These are phyloP conservation scores for Epithele typhae DNA, from an alignment of 768 basidiomycete genomes.

Conservation along the genomic window DNA sequence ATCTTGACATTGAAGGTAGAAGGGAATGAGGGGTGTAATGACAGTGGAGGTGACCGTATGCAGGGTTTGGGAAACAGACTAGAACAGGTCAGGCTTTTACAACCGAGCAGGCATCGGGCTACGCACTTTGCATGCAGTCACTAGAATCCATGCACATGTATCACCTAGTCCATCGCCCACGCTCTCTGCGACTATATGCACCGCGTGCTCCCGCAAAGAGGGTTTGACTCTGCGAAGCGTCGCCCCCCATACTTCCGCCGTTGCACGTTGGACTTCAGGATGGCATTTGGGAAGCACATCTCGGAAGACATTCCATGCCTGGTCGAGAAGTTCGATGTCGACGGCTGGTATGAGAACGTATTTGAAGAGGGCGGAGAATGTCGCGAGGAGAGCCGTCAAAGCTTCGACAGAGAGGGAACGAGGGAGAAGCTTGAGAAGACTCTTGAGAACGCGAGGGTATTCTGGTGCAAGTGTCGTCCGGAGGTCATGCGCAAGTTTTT, in stretches of 20 bases:
- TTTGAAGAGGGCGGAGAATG: slow-evolving; percentile 67
- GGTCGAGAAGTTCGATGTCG: slow-evolving; percentile 45
- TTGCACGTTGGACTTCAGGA: slow-evolving; percentile 68
- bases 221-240: slow-evolving; percentile 69
- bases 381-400: slow-evolving; percentile 60
- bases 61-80: slow-evolving; percentile 82
- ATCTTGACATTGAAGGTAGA: slow-evolving; percentile 41
- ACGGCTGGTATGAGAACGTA: slow-evolving; percentile 65
- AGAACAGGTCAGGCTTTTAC: neutral
- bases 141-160: slow-evolving; percentile 67
- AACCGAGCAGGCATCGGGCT: neutral
- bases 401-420: slow-evolving; percentile 55
- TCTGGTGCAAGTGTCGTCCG: slow-evolving; percentile 69
- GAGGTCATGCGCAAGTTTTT: slow-evolving; percentile 76
- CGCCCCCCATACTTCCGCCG: slow-evolving; percentile 86
- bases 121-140: slow-evolving; percentile 75
- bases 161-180: slow-evolving; percentile 50
- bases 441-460: slow-evolving; percentile 51
- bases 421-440: slow-evolving; percentile 53
- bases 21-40: slow-evolving; percentile 51
- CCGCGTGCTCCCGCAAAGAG: slow-evolving; percentile 49
- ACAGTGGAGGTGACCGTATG: slow-evolving; percentile 72
- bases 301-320: slow-evolving; percentile 57
- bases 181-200: slow-evolving; percentile 45
- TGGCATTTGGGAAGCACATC: slow-evolving; percentile 52